Percentiles rank a stretch among this genome's conserved stretches.
These are phyloP conservation scores for Periglandula ipomoeae DNA, from an alignment of 2,329 filamentous ascomycete genomes.

Conservation along the genomic window DNA sequence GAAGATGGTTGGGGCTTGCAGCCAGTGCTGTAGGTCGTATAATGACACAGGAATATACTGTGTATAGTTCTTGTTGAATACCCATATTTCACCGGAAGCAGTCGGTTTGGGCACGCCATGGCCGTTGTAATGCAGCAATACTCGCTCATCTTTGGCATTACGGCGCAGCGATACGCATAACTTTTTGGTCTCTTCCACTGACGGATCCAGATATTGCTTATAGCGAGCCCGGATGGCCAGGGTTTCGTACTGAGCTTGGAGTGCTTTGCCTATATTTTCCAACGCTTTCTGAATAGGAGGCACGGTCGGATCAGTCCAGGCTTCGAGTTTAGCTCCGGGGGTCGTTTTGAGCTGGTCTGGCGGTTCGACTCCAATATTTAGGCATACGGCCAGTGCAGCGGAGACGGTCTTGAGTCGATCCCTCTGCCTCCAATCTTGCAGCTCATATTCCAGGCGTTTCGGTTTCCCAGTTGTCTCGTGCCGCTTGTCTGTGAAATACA, in stretches of 20 bases:
- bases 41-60: constrained; percentile 97
- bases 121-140: constrained; percentile 97
- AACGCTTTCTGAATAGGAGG: constrained; percentile 75
- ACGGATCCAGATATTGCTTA: constrained; percentile 93
- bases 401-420: constrained; percentile 95
- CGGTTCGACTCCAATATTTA: constrained; percentile 96
- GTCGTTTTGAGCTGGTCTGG: constrained; percentile 95
- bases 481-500: constrained; percentile 98
- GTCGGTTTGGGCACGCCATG: constrained; percentile 96
- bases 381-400: constrained; percentile 83
- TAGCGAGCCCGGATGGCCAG: constrained; percentile 92
- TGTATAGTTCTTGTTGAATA: constrained; percentile 97
- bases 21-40: constrained; percentile 91
- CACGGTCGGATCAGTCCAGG: constrained; percentile 87
- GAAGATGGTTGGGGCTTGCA: constrained; percentile 89
- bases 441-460: constrained; percentile 52
- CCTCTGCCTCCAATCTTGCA: constrained; percentile 96
- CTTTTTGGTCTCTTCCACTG: constrained; percentile 94
- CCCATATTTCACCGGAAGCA: constrained; percentile 94
- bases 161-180: constrained; percentile 84
- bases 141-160: constrained; percentile 91
- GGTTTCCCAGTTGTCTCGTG: constrained; percentile 91
- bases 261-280: constrained; percentile 87
- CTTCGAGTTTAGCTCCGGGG: constrained; percentile 87
- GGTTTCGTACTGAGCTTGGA: constrained; percentile 96